These are phyloP conservation scores for Pisolithus albus DNA, from an alignment of 768 basidiomycete genomes.

Conservation along the genomic window DNA sequence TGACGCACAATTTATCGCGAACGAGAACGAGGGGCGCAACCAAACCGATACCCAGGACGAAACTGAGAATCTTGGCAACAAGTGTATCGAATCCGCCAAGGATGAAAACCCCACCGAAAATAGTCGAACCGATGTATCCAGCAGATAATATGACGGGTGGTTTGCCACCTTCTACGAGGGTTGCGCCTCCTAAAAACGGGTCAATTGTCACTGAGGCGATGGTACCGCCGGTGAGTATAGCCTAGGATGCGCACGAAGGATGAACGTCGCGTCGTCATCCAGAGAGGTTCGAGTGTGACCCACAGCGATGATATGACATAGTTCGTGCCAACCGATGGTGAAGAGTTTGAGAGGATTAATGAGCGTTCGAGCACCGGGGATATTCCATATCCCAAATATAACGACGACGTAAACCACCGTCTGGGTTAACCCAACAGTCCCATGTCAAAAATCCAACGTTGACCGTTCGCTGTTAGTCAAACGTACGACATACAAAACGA, in stretches of 20 bases:
- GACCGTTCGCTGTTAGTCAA: slow-evolving; percentile 5
- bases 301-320: slow-evolving; percentile 76
- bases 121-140: slow-evolving; percentile 77
- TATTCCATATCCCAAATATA: slow-evolving; percentile 84
- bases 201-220: slow-evolving; percentile 79
- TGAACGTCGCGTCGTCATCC: too few relatives aligned
- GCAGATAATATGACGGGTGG: slow-evolving; percentile 67
- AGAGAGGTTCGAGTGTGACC: slow-evolving; percentile 20
- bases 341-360: slow-evolving; percentile 84
- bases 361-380: slow-evolving; percentile 69
- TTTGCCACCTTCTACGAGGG: slow-evolving; percentile 67
- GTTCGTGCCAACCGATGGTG: slow-evolving; percentile 84
- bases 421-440: slow-evolving; percentile 28
- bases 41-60: slow-evolving; percentile 81
- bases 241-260: slow-evolving; percentile 34
- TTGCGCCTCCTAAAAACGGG: slow-evolving; percentile 61
- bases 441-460: neutral
- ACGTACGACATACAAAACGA: slow-evolving; percentile 71
- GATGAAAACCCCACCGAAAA: slow-evolving; percentile 78
- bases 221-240: slow-evolving; percentile 71
- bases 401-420: slow-evolving; percentile 81
- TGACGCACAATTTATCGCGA: slow-evolving; percentile 78
- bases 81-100: slow-evolving; percentile 84
- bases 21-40: slow-evolving; percentile 82
- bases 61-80: slow-evolving; percentile 88